phyloP scores from a whole-genome alignment of 163 green algal species.

The Scenedesmus sp. region DNA sequence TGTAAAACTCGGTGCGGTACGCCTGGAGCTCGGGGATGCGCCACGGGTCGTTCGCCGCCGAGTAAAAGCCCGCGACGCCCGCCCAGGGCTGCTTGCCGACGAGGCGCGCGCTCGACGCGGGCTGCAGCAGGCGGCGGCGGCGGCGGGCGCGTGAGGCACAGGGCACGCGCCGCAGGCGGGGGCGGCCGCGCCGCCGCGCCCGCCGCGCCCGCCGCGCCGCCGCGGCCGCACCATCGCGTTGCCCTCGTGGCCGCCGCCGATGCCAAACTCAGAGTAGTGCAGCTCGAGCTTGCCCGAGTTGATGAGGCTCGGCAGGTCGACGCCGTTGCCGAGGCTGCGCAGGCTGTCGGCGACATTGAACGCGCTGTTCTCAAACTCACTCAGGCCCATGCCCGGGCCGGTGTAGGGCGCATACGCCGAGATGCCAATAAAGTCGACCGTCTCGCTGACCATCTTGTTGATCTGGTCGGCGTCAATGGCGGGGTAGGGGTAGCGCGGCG shows the following conservation, averaged over 20 bases:
- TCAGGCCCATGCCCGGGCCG: constrained; percentile 20
- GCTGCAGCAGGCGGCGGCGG: no score
- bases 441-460: background rate
- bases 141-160: no score
- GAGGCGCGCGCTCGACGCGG: background rate
- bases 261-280: constrained; percentile 45
- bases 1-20: constrained; percentile 38
- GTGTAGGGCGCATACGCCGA: constrained; percentile 43
- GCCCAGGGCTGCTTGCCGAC: constrained; percentile 29
- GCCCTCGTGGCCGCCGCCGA: constrained; percentile 25
- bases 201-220: no score
- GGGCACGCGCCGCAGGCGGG: no score
- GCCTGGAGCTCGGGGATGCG: background rate
- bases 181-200: no score
- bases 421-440: constrained; percentile 43
- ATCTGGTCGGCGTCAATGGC: constrained; percentile 22
- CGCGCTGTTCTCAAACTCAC: constrained; percentile 43
- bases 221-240: constrained; percentile 25
- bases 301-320: constrained; percentile 29
- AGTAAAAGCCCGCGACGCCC: constrained; percentile 31
- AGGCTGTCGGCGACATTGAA: constrained; percentile 42
- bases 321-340: constrained; percentile 1
- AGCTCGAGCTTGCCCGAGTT: constrained; percentile 43
- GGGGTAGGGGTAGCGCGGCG: constrained; percentile 3
- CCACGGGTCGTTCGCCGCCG: constrained; percentile 19